A percentile compares a stretch with the other conserved stretches of the same genome.
Conservation (phyloP, 345 rosid species). For the Ricinus communis region DNA sequence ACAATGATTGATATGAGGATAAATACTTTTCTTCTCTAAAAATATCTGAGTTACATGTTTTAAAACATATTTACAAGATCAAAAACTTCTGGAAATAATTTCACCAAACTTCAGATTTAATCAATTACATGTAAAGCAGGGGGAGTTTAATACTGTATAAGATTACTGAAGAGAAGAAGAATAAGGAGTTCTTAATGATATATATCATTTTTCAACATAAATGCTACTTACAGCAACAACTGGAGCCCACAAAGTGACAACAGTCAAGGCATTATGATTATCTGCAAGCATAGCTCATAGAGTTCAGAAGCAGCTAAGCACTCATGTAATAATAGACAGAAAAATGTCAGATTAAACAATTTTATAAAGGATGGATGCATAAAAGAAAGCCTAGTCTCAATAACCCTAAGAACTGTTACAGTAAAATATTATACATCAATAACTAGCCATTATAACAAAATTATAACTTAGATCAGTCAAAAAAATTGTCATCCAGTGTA, state of each 20-base stretch:
- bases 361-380: background rate
- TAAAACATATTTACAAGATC: background rate
- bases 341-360: background rate
- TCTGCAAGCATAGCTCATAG: slow-evolving; percentile 55
- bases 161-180: too few species aligned
- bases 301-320: slow-evolving; percentile 1
- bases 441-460: background rate
- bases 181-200: too few species aligned
- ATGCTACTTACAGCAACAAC: slow-evolving; percentile 77
- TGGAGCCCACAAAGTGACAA: slow-evolving; percentile 91
- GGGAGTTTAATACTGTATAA: background rate
- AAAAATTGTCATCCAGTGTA: background rate
- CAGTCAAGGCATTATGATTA: slow-evolving; percentile 84
- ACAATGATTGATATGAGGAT: too few species aligned
- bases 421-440: background rate
- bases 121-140: background rate
- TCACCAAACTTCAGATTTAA: background rate
- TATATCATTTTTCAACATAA: too few species aligned
- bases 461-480: background rate
- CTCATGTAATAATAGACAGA: background rate
- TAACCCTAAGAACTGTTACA: background rate
- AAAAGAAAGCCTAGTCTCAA: background rate
- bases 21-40: background rate
- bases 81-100: background rate
- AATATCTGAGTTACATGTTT: background rate